These are phyloP conservation scores for Rhizophagus prolifer DNA, from an alignment of 192 early-diverging fungal species.

Conservation along the genomic window DNA sequence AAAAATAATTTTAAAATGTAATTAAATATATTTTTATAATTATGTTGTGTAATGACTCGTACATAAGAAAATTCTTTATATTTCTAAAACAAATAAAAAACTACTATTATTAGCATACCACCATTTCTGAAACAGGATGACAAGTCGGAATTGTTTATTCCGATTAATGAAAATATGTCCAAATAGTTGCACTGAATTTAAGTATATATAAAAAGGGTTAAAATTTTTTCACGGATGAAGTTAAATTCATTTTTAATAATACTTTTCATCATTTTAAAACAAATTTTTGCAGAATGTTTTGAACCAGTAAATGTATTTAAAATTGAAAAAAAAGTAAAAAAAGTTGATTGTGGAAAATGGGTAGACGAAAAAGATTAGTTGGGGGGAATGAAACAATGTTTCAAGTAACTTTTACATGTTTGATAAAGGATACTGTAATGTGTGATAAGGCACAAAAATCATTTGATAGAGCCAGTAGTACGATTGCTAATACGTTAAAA, in stretches of 20 bases:
- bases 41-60: too few relatives aligned
- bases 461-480: not conserved
- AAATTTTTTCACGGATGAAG: not conserved
- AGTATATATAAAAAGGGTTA: too few relatives aligned
- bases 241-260: not conserved
- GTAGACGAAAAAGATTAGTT: not conserved
- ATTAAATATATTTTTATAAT: too few relatives aligned
- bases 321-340: not conserved
- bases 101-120: too few relatives aligned
- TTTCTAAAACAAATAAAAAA: too few relatives aligned
- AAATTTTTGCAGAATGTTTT: not conserved
- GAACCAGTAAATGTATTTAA: not conserved
- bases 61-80: too few relatives aligned
- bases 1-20: slow-evolving; percentile 34
- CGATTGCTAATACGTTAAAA: not conserved
- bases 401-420: not conserved
- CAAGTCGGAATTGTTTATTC: too few relatives aligned
- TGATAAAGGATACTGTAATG: not conserved
- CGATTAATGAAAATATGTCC: too few relatives aligned
- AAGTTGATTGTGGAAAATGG: not conserved
- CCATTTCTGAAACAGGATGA: too few relatives aligned
- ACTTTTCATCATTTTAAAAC: not conserved
- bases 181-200: too few relatives aligned
- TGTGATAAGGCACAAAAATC: not conserved
- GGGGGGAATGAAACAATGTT: not conserved